These are phyloP conservation scores for Wickerhamomyces sp. DNA, from an alignment of 1,139 yeast genomes.

Conservation along the genomic window DNA sequence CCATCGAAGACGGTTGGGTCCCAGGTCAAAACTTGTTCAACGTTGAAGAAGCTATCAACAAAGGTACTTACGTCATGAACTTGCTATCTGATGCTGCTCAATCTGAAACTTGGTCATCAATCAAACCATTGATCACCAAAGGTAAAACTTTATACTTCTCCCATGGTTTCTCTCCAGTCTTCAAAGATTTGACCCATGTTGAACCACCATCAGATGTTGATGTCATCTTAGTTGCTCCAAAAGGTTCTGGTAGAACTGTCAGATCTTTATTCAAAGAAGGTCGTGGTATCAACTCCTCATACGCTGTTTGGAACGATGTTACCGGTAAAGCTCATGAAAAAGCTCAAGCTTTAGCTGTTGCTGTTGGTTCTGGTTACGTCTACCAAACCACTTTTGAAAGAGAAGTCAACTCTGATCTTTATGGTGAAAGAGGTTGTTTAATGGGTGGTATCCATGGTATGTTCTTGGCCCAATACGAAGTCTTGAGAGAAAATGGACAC, in stretches of 20 bases:
- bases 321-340: slow-evolving; percentile 99
- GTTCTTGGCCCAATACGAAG: slow-evolving; percentile 99
- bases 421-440: slow-evolving; percentile 99
- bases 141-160: slow-evolving; percentile 98
- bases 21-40: slow-evolving; percentile 98
- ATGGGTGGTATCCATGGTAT: slow-evolving; percentile 99
- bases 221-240: slow-evolving; percentile 98
- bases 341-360: slow-evolving; percentile 97
- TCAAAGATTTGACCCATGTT: slow-evolving; percentile 95
- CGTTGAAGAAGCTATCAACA: slow-evolving; percentile 85
- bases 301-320: slow-evolving; percentile 99
- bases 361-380: slow-evolving; percentile 99
- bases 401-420: slow-evolving; percentile 98
- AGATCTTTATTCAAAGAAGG: slow-evolving; percentile 99
- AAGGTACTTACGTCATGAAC: slow-evolving; percentile 96
- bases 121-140: slow-evolving; percentile 90
- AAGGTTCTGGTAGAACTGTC: slow-evolving; percentile 99
- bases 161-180: slow-evolving; percentile 99
- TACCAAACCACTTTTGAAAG: slow-evolving; percentile 99
- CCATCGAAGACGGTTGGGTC: slow-evolving; percentile 99
- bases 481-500: slow-evolving; percentile 98
- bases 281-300: slow-evolving; percentile 99
- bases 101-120: slow-evolving; percentile 90
- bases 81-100: slow-evolving; percentile 98
- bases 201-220: slow-evolving; percentile 93